Evolutionary conservation across 1,139 yeast genomes (phyloP).

Genomic region (Kazachstania sp.): DNA sequence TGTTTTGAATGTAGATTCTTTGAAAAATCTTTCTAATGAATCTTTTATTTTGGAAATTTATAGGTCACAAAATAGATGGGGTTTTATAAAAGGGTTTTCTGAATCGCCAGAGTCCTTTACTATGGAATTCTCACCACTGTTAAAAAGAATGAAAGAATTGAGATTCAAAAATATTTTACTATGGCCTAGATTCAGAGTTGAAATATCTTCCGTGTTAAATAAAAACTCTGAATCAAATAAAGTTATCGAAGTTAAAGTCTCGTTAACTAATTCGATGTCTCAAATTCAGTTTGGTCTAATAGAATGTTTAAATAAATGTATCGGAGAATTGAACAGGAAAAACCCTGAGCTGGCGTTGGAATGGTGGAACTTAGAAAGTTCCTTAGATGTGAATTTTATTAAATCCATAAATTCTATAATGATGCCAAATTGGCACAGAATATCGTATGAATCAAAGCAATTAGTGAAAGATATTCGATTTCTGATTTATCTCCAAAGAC

Average conservation of each 20-base stretch:
- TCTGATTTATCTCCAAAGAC: slow-evolving; percentile 49
- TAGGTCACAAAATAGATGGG: slow-evolving; percentile 70
- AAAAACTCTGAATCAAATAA: slow-evolving; percentile 32
- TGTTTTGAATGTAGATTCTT: slow-evolving; percentile 68
- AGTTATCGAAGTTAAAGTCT: slow-evolving; percentile 74
- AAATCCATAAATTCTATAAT: slow-evolving; percentile 52
- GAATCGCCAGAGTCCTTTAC: slow-evolving; percentile 76
- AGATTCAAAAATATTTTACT: slow-evolving; percentile 55
- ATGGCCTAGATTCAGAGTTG: slow-evolving; percentile 94
- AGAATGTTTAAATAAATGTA: slow-evolving; percentile 71
- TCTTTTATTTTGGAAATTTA: slow-evolving; percentile 71
- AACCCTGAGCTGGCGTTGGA: slow-evolving; percentile 60
- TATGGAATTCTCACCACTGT: slow-evolving; percentile 68
- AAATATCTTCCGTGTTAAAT: slow-evolving; percentile 61
- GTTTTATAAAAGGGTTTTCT: slow-evolving; percentile 81
- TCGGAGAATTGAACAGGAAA: slow-evolving; percentile 68
- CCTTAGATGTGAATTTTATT: slow-evolving; percentile 58
- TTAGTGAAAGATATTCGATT: slow-evolving; percentile 62
- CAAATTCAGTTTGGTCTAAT: slow-evolving; percentile 74
- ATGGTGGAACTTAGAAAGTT: slow-evolving; percentile 74
- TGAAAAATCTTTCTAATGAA: slow-evolving; percentile 68
- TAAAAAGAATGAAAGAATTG: slow-evolving; percentile 55
- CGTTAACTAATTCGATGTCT: slow-evolving; percentile 63
- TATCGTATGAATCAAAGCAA: slow-evolving; percentile 71
- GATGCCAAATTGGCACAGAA: slow-evolving; percentile 82